Conservation (phyloP, 495 filamentous ascomycete species). For the Neurospora sp. region DNA sequence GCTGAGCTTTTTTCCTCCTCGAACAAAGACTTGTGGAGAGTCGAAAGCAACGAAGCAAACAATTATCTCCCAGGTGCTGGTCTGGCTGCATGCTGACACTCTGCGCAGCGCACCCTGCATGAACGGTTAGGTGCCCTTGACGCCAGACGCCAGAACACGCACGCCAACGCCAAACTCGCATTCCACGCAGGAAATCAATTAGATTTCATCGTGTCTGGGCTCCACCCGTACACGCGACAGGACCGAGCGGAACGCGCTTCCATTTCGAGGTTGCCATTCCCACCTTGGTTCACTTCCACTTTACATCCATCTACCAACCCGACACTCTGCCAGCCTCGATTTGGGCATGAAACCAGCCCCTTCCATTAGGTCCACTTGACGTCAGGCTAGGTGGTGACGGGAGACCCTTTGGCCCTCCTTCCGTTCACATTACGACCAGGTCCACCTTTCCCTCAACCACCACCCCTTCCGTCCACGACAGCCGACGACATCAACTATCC, state of each 20-base stretch:
- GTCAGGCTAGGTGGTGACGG: conserved; percentile 5
- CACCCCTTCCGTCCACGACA: neutral
- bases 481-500: neutral
- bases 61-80: neutral
- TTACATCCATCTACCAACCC: neutral
- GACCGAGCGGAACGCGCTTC: neutral
- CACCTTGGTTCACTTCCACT: neutral
- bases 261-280: neutral
- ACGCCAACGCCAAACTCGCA: neutral
- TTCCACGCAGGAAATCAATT: neutral
- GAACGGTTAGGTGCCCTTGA: neutral
- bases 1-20: neutral
- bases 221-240: neutral
- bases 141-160: neutral
- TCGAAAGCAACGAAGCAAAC: neutral
- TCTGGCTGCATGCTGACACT: neutral
- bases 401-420: conserved; percentile 4
- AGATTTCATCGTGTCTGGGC: neutral
- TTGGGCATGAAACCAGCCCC: conserved; percentile 24
- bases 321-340: conserved; percentile 14
- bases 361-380: conserved; percentile 15
- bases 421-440: neutral
- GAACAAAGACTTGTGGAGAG: neutral
- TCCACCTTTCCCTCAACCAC: conserved; percentile 1
- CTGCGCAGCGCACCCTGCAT: neutral